Conservation (phyloP, 768 basidiomycete species). For the Russula griseocarnosa region DNA sequence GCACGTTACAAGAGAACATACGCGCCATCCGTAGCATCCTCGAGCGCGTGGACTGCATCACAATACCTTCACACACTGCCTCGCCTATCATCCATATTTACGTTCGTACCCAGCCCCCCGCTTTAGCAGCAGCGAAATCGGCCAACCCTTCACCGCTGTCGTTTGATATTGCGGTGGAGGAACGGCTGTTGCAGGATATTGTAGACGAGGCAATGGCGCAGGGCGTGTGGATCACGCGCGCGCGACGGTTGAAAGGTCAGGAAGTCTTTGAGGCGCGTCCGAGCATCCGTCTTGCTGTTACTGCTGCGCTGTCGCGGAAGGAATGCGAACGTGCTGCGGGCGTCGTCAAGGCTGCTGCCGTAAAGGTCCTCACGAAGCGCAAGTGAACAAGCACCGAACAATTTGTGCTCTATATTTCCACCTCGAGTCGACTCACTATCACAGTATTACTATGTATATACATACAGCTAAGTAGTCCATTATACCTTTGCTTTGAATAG, state of each 20-base stretch:
- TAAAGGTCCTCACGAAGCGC: constrained; percentile 66
- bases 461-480: not conserved
- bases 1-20: constrained; percentile 76
- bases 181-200: constrained; percentile 81
- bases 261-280: constrained; percentile 80
- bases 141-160: constrained; percentile 35
- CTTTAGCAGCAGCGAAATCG: constrained; percentile 22
- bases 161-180: constrained; percentile 65
- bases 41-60: constrained; percentile 77
- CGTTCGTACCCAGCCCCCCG: constrained; percentile 39
- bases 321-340: constrained; percentile 86
- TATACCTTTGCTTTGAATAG: not conserved
- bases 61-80: constrained; percentile 78
- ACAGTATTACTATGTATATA: not conserved
- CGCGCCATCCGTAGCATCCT: constrained; percentile 73
- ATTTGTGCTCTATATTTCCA: not conserved
- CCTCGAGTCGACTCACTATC: not conserved
- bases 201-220: constrained; percentile 81
- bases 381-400: constrained; percentile 34
- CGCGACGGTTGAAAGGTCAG: constrained; percentile 77
- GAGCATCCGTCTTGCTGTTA: constrained; percentile 79
- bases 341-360: constrained; percentile 67
- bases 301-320: constrained; percentile 75
- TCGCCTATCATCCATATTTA: constrained; percentile 88
- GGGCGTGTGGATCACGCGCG: constrained; percentile 82